These are phyloP conservation scores for Physocladia obscura DNA, from an alignment of 192 early-diverging fungal genomes.

Conservation along the genomic window DNA sequence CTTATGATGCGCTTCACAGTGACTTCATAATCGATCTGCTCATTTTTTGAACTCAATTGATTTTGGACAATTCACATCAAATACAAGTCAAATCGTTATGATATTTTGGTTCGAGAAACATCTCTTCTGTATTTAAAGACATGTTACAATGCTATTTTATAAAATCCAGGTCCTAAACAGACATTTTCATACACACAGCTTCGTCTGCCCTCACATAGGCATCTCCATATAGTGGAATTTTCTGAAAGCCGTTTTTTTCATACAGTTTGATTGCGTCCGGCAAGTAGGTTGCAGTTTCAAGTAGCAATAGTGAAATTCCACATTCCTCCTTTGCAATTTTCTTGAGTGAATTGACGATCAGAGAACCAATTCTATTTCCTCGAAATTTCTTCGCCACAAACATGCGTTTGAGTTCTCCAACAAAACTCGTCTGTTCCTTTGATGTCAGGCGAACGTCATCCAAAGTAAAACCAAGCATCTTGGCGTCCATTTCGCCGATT, in stretches of 20 bases:
- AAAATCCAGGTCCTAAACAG: no score
- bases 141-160: no score
- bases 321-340: neutral
- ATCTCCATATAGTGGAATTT: neutral
- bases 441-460: neutral
- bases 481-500: neutral
- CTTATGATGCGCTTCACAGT: no score
- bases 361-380: neutral
- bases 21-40: no score
- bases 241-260: neutral
- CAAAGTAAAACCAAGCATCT: neutral
- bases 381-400: neutral
- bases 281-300: slow-evolving; percentile 18
- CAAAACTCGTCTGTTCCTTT: neutral
- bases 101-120: no score
- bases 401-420: slow-evolving; percentile 21
- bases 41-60: no score
- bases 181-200: neutral
- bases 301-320: neutral
- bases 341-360: neutral
- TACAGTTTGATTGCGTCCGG: neutral
- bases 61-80: no score
- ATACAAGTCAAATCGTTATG: no score
- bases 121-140: no score
- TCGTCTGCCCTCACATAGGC: neutral